Evolutionary conservation across 352 stramenopile genomes (phyloP), one percentile per base, ranked within the genome.

Genomic region (Pythium periplocum): DNA sequence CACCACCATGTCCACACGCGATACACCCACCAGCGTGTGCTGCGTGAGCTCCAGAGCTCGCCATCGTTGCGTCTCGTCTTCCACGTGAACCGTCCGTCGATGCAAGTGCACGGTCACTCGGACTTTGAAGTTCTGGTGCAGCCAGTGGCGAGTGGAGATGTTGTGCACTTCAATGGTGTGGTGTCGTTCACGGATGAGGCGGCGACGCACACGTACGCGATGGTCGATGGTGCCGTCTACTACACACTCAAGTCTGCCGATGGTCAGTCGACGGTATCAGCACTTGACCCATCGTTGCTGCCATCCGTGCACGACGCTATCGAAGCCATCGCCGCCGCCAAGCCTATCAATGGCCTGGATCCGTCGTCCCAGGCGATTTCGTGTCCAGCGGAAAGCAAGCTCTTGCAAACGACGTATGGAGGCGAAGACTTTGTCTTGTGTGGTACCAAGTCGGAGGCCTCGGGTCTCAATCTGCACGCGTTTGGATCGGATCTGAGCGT

Each of bases 381-480:
- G 12, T 86, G 75, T 44, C 48, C 55, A 12, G 57, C 53, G 7
- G 66, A 64, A 26, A 67, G 60, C 3, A 61, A 61, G 12, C 69
- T 77, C 42, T 61, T 81, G n/a, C 67, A 67, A 45, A 64, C 68
- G 6, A 66, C 55, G 7, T 80, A 84, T 48, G 62, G 56, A 2
- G 69, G 59, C 6, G 66, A 84, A 48, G 54, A 66, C 30, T 84
- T 73, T 48, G 67, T 80, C 45, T 31, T 87, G 12, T 87, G 73
- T 41, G 66, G 64, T 10, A 51, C 66, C 4, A 43, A 53, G 7
- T 26, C 17, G 17, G 17, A 26, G 17, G 17, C 17, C 17, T 50
- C 66, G 2, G 45, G 62, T 9, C 58, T 59, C 2, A 64, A 63
- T 35, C 71, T 84, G 48, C 67, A 57, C 2, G 53, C 74, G 34